Percentiles rank a stretch among this genome's conserved stretches.
Conservation (phyloP, 495 filamentous ascomycete genomes). For the Rostrohypoxylon terebratum region DNA sequence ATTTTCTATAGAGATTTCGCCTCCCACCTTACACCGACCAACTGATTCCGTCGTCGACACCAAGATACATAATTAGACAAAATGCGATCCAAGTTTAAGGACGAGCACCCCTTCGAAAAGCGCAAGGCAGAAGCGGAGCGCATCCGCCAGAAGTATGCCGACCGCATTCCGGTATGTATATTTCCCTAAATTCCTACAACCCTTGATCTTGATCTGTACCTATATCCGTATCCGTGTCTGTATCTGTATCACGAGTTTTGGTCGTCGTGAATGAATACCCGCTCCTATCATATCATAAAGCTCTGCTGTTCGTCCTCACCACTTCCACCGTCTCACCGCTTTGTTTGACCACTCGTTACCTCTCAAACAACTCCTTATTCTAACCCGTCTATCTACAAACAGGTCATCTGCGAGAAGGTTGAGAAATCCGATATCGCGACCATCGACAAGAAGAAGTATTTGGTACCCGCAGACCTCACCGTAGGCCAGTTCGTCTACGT, state of each 20-base stretch:
- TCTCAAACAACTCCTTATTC: not conserved
- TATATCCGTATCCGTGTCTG: no score
- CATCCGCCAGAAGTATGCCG: constrained; percentile 98
- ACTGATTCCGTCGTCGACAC: constrained; percentile 14
- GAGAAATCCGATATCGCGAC: constrained; percentile 99
- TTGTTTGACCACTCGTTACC: constrained; percentile 8
- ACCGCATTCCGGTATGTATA: constrained; percentile 93
- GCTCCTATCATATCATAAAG: constrained; percentile 6
- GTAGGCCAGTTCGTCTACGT: constrained; percentile 99
- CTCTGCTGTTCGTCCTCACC: not conserved
- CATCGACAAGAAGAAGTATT: constrained; percentile 99
- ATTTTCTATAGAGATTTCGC: not conserved
- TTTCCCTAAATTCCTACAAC: no score
- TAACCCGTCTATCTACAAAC: constrained; percentile 26
- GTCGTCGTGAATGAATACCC: not conserved
- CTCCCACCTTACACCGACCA: not conserved
- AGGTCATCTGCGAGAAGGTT: constrained; percentile 99
- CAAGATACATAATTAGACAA: constrained; percentile 55
- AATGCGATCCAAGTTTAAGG: constrained; percentile 99
- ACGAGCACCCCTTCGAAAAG: constrained; percentile 99
- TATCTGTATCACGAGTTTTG: constrained; percentile 15
- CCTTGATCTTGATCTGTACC: no score
- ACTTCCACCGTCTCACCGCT: constrained; percentile 30
- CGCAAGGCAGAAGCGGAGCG: constrained; percentile 98
- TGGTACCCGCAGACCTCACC: constrained; percentile 96